phyloP scores from a whole-genome alignment of 169 alveolate genomes.

The Eimeria zaria region DNA sequence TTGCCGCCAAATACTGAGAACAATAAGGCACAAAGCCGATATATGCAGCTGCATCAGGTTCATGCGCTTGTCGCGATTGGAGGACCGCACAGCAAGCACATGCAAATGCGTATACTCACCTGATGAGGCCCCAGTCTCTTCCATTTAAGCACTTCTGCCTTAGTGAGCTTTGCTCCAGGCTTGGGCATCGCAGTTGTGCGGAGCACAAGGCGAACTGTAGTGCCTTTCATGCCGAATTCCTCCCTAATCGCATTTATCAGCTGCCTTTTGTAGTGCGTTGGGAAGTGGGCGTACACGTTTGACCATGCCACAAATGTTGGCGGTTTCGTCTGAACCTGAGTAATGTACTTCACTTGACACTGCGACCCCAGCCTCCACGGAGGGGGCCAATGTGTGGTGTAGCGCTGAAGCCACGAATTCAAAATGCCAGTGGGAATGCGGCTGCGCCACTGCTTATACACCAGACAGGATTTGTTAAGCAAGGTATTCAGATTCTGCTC shows the following conservation, averaged over 20 bases:
- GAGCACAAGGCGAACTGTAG: conserved; percentile 87
- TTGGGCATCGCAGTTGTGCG: conserved; percentile 89
- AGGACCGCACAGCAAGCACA: neutral
- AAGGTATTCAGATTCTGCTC: conserved; percentile 82
- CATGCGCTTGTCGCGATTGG: neutral
- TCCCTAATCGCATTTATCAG: conserved; percentile 88
- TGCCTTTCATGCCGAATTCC: conserved; percentile 87
- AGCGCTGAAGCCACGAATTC: conserved; percentile 85
- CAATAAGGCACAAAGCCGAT: neutral
- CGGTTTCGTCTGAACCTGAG: conserved; percentile 86
- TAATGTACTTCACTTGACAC: conserved; percentile 89
- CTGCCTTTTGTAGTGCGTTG: conserved; percentile 90
- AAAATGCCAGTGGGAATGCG: conserved; percentile 85
- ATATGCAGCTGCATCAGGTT: neutral
- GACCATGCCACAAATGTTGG: conserved; percentile 93
- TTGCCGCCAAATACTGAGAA: conserved; percentile 59
- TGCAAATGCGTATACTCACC: conserved; percentile 50
- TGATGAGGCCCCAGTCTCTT: conserved; percentile 88
- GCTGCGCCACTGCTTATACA: conserved; percentile 83
- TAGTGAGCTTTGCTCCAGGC: conserved; percentile 82
- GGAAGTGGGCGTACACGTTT: conserved; percentile 89
- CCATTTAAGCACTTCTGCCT: conserved; percentile 87
- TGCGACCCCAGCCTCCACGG: conserved; percentile 93
- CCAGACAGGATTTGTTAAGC: conserved; percentile 69
- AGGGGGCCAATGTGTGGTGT: conserved; percentile 88